These are phyloP conservation scores for Fraxinus latifolia DNA, from an alignment of 305 asterid species.

Conservation along the genomic window DNA sequence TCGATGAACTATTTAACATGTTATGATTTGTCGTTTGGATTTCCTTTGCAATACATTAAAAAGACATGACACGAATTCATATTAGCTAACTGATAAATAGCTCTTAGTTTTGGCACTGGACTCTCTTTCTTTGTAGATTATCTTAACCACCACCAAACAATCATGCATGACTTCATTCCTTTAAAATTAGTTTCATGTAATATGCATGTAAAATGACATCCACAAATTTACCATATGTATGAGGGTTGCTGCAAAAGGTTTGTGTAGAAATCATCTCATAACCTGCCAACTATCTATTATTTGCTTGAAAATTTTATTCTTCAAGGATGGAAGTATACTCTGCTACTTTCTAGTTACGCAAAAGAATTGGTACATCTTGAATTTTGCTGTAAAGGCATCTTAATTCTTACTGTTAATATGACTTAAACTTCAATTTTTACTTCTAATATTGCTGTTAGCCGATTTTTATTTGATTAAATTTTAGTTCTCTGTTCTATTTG, in stretches of 20 bases:
- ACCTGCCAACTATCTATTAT: not conserved
- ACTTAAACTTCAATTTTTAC: not conserved
- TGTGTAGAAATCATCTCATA: not conserved
- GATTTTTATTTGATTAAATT: constrained; percentile 7
- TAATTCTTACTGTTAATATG: not conserved
- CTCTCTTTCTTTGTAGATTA: not conserved
- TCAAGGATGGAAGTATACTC: not conserved
- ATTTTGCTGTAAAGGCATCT: not conserved
- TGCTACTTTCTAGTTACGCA: not conserved
- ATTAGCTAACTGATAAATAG: not conserved
- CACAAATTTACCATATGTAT: not conserved
- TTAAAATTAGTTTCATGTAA: not conserved
- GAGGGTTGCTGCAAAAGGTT: not conserved
- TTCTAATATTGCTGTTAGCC: not conserved
- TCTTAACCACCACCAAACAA: not conserved
- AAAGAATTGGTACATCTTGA: not conserved
- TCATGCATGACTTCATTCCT: not conserved
- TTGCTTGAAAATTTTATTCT: not conserved
- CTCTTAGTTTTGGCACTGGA: not conserved
- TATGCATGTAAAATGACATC: not conserved
- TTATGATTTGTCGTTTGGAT: not conserved
- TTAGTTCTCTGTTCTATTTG: not conserved
- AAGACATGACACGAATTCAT: not conserved
- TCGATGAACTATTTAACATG: not conserved
- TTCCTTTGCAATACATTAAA: not conserved